Percentiles rank a stretch among this genome's conserved stretches.
Evolutionary conservation across 768 basidiomycete species (phyloP).

Genomic region (Boletus edulis): DNA sequence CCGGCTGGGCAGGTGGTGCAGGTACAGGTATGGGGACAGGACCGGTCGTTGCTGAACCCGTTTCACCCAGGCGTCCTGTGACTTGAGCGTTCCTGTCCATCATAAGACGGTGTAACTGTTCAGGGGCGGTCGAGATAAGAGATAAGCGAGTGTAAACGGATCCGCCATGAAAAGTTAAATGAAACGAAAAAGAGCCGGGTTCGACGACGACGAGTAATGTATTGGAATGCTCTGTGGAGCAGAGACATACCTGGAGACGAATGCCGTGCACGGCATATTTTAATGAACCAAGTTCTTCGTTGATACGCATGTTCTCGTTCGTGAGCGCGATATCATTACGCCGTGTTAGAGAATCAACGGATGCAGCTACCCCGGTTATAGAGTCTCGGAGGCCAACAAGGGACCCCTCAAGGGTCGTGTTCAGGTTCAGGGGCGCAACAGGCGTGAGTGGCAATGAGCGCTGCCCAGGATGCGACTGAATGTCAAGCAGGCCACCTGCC

Average conservation of each 20-base stretch:
- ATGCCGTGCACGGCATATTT: constrained; percentile 71
- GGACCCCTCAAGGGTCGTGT: constrained; percentile 62
- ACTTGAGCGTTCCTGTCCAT: constrained; percentile 68
- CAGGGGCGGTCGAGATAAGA: constrained; percentile 10
- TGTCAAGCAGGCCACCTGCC: constrained; percentile 20
- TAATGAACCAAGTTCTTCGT: constrained; percentile 71
- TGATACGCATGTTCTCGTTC: constrained; percentile 68
- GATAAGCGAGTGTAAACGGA: constrained; percentile 13
- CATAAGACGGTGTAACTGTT: constrained; percentile 66
- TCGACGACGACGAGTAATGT: neutral
- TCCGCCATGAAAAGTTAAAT: constrained; percentile 5
- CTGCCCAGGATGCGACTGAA: constrained; percentile 18
- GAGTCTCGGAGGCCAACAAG: constrained; percentile 57
- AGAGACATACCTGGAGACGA: constrained; percentile 65
- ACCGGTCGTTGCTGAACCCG: constrained; percentile 5
- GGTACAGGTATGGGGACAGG: constrained; percentile 25
- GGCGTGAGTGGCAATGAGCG: constrained; percentile 31
- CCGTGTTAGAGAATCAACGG: constrained; percentile 59
- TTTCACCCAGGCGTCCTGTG: constrained; percentile 42
- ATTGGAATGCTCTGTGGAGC: constrained; percentile 3
- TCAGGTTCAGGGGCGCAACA: constrained; percentile 62
- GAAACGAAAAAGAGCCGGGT: constrained; percentile 4
- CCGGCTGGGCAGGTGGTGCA: constrained; percentile 17
- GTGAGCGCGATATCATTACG: constrained; percentile 63
- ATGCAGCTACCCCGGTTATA: constrained; percentile 54